Percentiles rank a stretch among this genome's conserved stretches.
Conservation (phyloP, 164 flowering plant species). For the Sedum album region DNA sequence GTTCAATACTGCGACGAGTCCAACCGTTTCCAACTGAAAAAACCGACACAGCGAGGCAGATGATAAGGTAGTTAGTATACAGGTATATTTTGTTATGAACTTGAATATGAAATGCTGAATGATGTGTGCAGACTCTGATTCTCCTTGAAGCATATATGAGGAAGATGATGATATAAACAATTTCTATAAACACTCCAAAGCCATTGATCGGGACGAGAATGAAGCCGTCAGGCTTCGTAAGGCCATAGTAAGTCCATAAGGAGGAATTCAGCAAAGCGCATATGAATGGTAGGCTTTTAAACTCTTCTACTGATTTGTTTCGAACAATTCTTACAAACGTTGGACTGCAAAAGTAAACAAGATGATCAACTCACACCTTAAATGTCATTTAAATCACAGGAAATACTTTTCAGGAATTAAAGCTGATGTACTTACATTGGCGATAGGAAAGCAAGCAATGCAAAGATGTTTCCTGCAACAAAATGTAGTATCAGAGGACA, state of each 20-base stretch:
- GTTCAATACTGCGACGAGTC: background rate
- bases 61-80: background rate
- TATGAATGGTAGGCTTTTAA: background rate
- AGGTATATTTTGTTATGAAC: too few species aligned
- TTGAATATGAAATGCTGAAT: background rate
- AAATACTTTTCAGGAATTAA: background rate
- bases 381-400: background rate
- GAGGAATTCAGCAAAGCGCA: background rate
- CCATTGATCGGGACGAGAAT: background rate
- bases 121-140: background rate
- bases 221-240: slow-evolving; percentile 2
- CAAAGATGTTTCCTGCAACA: background rate
- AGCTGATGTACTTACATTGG: slow-evolving; percentile 1
- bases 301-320: background rate
- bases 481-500: background rate
- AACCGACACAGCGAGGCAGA: background rate
- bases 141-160: background rate
- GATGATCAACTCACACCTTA: background rate
- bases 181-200: background rate
- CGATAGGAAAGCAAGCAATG: background rate
- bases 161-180: slow-evolving; percentile 6
- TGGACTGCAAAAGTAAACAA: background rate
- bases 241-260: slow-evolving; percentile 4
- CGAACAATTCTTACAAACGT: background rate
- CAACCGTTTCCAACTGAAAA: background rate